A percentile compares a stretch with the other conserved stretches of the same genome.
These are phyloP conservation scores for Candida piceae DNA, from an alignment of 805 yeast species.

Conservation along the genomic window DNA sequence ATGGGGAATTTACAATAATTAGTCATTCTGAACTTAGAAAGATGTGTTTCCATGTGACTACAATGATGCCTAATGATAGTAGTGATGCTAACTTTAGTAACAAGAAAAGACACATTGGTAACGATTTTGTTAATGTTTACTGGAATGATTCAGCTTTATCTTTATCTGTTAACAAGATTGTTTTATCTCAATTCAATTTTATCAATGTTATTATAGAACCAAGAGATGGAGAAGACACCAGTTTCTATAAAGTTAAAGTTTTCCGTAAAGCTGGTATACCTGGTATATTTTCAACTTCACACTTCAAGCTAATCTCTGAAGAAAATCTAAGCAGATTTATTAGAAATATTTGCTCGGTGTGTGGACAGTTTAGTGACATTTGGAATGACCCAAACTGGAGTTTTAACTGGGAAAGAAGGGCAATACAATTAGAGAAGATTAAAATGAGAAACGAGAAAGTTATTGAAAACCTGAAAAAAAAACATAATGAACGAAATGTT, in stretches of 20 bases:
- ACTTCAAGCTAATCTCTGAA: constrained; percentile 63
- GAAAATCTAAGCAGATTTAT: constrained; percentile 57
- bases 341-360: constrained; percentile 59
- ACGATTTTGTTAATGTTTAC: constrained; percentile 73
- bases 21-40: constrained; percentile 73
- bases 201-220: constrained; percentile 77
- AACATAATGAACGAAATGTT: neutral
- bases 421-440: constrained; percentile 43
- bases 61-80: constrained; percentile 64
- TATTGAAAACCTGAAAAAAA: neutral
- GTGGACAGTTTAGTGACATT: constrained; percentile 67
- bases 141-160: constrained; percentile 70
- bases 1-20: constrained; percentile 70
- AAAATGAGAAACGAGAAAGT: constrained; percentile 7
- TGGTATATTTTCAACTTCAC: constrained; percentile 70
- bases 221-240: constrained; percentile 7
- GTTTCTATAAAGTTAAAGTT: constrained; percentile 55
- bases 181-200: constrained; percentile 78
- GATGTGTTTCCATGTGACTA: constrained; percentile 71
- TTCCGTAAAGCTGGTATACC: constrained; percentile 68
- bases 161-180: constrained; percentile 59
- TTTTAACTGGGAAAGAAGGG: constrained; percentile 65
- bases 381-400: constrained; percentile 63
- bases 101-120: constrained; percentile 85
- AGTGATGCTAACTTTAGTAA: constrained; percentile 40